These are phyloP conservation scores for Colletotrichum tanaceti DNA, from an alignment of 2,329 filamentous ascomycete genomes.

Conservation along the genomic window DNA sequence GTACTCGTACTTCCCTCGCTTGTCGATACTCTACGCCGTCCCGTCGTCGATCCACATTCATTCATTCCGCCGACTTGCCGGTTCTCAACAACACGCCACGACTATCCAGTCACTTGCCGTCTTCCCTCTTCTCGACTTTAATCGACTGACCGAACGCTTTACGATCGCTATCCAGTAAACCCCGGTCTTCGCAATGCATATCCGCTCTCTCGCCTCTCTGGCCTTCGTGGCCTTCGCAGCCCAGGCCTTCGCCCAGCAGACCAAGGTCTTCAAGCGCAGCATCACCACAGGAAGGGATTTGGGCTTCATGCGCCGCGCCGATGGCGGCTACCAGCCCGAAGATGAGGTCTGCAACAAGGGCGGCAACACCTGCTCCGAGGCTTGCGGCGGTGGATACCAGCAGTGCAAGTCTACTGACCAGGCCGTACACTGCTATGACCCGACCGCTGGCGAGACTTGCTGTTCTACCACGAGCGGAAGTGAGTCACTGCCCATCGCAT, in stretches of 20 bases:
- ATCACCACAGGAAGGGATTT: conserved; percentile 51
- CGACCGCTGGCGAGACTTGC: conserved; percentile 63
- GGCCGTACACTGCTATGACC: conserved; percentile 69
- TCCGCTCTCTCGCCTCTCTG: conserved; percentile 41
- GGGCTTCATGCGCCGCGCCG: conserved; percentile 58
- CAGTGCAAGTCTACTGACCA: conserved; percentile 62
- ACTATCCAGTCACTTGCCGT: background rate
- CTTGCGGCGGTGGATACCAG: conserved; percentile 63
- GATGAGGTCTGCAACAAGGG: conserved; percentile 62
- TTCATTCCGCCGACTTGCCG: conserved; percentile 30
- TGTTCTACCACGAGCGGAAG: conserved; percentile 68
- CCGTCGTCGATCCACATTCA: conserved; percentile 29
- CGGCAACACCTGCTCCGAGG: conserved; percentile 62
- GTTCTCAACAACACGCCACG: background rate
- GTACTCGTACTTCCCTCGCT: conserved; percentile 30
- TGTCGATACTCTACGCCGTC: conserved; percentile 16
- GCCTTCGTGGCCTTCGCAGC: conserved; percentile 41
- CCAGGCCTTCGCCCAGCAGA: conserved; percentile 38
- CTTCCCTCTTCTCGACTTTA: background rate
- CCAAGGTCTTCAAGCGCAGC: conserved; percentile 50
- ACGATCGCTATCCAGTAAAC: conserved; percentile 19
- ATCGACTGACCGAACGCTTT: conserved; percentile 10
- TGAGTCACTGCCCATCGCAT: conserved; percentile 51
- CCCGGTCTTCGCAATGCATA: conserved; percentile 37
- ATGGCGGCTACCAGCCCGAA: conserved; percentile 61